phyloP scores from a whole-genome alignment of 106 monocot species.

The Gastrodia elata region DNA sequence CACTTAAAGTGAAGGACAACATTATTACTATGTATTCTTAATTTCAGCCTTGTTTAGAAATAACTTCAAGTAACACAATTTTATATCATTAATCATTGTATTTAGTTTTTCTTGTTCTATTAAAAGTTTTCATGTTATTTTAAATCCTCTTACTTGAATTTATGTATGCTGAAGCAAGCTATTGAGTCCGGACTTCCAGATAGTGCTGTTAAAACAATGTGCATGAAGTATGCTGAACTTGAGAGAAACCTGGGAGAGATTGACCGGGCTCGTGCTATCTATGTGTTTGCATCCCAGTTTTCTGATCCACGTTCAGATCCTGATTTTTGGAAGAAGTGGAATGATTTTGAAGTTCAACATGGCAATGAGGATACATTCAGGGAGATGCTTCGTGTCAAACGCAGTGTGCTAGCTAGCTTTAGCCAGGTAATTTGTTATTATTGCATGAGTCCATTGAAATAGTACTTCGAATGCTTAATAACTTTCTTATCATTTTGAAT shows the following conservation, averaged over 20 bases:
- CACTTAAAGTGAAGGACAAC: neutral
- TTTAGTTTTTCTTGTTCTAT: neutral
- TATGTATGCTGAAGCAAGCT: constrained; percentile 61
- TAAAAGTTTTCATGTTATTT: constrained; percentile 5
- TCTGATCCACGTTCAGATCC: constrained; percentile 81
- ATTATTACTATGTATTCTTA: neutral
- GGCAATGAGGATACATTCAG: constrained; percentile 98
- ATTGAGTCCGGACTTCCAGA: constrained; percentile 94
- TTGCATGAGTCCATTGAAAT: neutral
- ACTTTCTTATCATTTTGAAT: too few species aligned
- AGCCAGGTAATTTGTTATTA: constrained; percentile 56
- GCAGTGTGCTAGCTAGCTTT: constrained; percentile 82
- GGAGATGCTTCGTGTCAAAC: constrained; percentile 87
- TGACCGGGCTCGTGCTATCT: constrained; percentile 83
- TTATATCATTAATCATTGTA: neutral
- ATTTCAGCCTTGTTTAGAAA: neutral
- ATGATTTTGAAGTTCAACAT: constrained; percentile 92
- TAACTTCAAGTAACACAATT: neutral
- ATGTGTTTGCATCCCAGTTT: constrained; percentile 72
- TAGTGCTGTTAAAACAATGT: constrained; percentile 77
- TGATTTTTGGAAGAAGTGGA: constrained; percentile 87
- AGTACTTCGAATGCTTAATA: too few species aligned
- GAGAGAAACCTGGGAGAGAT: constrained; percentile 92
- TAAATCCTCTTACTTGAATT: neutral
- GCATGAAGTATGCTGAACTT: constrained; percentile 90